A percentile compares a stretch with the other conserved stretches of the same genome.
phyloP scores from a whole-genome alignment of 139 green algal genomes.

The Trebouxia sp. region DNA sequence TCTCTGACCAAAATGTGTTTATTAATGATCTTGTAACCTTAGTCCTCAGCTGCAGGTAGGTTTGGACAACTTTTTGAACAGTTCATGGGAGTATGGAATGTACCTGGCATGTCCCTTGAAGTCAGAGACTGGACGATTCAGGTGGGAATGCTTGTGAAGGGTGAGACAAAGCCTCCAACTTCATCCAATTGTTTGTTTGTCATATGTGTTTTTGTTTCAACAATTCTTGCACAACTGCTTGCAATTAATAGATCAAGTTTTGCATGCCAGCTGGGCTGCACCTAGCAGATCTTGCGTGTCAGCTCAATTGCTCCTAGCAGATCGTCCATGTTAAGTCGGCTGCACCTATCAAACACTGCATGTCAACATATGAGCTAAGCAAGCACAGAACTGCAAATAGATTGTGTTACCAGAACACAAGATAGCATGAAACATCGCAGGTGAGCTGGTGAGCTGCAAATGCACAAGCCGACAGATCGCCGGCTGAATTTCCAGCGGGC shows the following conservation, averaged over 20 bases:
- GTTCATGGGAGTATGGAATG: slow-evolving; percentile 18
- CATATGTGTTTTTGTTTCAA: slow-evolving; percentile 10
- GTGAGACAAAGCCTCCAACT: slow-evolving; percentile 17
- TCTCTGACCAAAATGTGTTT: slow-evolving; percentile 2
- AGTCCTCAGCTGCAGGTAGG: slow-evolving; percentile 20
- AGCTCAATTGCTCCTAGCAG: no score
- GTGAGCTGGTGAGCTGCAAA: not conserved
- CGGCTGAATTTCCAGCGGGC: not conserved
- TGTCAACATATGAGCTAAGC: not conserved
- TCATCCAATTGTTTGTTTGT: slow-evolving; percentile 22
- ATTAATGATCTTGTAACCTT: slow-evolving; percentile 12
- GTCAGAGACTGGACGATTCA: not conserved
- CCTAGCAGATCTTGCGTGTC: no score
- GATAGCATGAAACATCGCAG: slow-evolving; percentile 5
- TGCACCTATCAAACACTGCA: no score
- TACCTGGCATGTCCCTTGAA: slow-evolving; percentile 18
- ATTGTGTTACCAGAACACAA: not conserved
- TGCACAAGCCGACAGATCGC: not conserved
- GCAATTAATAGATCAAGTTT: no score
- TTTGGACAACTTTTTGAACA: slow-evolving; percentile 14
- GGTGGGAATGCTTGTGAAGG: slow-evolving; percentile 11
- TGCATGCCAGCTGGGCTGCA: no score
- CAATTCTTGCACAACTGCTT: no score
- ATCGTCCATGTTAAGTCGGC: no score
- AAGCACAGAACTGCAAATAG: not conserved